Conservation (phyloP, 1,284 basidiomycete species). For the Meira miltonrushii region DNA sequence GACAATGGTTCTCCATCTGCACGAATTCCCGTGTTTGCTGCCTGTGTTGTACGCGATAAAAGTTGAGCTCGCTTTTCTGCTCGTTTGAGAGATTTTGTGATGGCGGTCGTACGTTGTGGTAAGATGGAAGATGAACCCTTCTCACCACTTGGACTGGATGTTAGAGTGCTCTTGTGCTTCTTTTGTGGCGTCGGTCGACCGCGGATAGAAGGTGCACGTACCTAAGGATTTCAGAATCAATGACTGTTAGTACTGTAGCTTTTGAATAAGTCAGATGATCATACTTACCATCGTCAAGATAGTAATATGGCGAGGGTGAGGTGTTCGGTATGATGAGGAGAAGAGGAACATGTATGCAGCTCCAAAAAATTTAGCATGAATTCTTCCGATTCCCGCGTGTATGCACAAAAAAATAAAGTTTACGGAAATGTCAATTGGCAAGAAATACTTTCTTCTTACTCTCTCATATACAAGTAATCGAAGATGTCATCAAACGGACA, state of each 20-base stretch:
- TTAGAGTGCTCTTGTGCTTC: background rate
- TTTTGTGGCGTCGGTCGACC: background rate
- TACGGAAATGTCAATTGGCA: too few species aligned
- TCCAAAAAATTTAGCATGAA: too few species aligned
- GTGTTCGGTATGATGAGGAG: background rate
- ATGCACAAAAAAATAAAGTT: too few species aligned
- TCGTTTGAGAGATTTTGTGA: slow-evolving; percentile 35
- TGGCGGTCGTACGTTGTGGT: background rate
- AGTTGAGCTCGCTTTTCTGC: slow-evolving; percentile 32
- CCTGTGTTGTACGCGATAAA: slow-evolving; percentile 25
- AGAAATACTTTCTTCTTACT: too few species aligned
- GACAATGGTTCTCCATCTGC: slow-evolving; percentile 14
- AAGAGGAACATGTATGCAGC: too few species aligned
- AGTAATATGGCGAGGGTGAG: background rate
- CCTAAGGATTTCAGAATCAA: background rate
- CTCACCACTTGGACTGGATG: background rate
- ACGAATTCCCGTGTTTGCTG: slow-evolving; percentile 19
- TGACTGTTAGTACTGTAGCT: background rate
- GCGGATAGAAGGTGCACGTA: slow-evolving; percentile 1
- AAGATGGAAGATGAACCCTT: background rate
- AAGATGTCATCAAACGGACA: background rate
- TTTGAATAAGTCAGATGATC: background rate
- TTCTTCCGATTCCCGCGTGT: too few species aligned
- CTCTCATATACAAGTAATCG: too few species aligned
- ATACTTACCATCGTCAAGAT: background rate